These are phyloP conservation scores for Diplodia scrobiculata DNA, from an alignment of 2,329 filamentous ascomycete genomes.

Conservation along the genomic window DNA sequence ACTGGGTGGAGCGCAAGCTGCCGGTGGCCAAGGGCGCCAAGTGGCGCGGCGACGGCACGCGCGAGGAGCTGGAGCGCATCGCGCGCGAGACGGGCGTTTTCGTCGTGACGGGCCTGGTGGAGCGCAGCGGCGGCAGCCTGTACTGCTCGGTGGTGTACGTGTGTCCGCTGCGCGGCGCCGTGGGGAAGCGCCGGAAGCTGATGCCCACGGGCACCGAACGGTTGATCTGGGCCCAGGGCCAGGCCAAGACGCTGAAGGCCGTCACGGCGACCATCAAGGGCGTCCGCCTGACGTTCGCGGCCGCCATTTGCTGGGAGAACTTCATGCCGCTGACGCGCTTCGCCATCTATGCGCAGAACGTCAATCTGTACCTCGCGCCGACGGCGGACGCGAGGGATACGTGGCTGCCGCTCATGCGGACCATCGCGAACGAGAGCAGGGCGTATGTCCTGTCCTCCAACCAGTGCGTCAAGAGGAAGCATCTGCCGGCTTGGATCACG, in stretches of 20 bases:
- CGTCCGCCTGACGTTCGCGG: constrained; percentile 75
- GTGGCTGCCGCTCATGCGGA: constrained; percentile 81
- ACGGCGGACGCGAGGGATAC: constrained; percentile 83
- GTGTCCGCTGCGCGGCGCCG: constrained; percentile 68
- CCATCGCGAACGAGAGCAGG: constrained; percentile 76
- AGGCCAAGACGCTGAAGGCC: constrained; percentile 74
- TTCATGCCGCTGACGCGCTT: constrained; percentile 91
- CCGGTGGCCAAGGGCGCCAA: constrained; percentile 52
- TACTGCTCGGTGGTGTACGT: constrained; percentile 85
- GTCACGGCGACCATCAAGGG: constrained; percentile 78
- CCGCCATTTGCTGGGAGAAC: constrained; percentile 95
- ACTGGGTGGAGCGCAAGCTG: constrained; percentile 68
- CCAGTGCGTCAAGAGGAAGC: constrained; percentile 68
- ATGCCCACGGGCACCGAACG: constrained; percentile 87
- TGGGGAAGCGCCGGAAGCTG: constrained; percentile 88
- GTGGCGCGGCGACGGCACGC: constrained; percentile 69
- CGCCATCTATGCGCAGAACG: constrained; percentile 81
- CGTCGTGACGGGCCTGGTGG: constrained; percentile 76
- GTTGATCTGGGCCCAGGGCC: constrained; percentile 86
- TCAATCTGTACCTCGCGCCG: constrained; percentile 88
- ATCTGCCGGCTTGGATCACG: constrained; percentile 61
- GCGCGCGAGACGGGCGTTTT: constrained; percentile 79
- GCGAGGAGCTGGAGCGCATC: constrained; percentile 76
- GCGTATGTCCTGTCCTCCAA: constrained; percentile 86
- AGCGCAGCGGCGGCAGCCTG: constrained; percentile 76